Evolutionary conservation across 164 flowering plant species (phyloP).

Genomic region (Liriodendron chinense): DNA sequence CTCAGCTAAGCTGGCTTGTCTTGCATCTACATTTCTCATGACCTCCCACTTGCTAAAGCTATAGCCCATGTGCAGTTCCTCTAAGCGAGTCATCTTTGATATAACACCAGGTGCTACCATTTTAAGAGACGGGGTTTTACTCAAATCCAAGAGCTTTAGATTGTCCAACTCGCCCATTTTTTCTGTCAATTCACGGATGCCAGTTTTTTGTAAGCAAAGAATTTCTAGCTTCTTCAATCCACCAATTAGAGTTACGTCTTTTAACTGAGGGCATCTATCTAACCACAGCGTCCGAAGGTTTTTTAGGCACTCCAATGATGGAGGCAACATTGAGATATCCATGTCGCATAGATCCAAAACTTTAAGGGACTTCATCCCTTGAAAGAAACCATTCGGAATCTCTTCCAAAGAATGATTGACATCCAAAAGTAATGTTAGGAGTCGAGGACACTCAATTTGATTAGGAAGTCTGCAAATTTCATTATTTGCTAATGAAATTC

Average conservation of each 20-base stretch:
- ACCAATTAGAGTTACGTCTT: no score
- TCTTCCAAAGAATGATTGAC: not conserved
- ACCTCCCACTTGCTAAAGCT: slow-evolving; percentile 3
- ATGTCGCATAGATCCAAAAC: slow-evolving; percentile 11
- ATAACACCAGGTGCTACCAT: not conserved
- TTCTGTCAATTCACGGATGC: no score
- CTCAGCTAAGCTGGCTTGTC: slow-evolving; percentile 4
- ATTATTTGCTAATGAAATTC: slow-evolving; percentile 3
- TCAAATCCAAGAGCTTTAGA: slow-evolving; percentile 1
- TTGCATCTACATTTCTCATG: not conserved
- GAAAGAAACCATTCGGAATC: slow-evolving; percentile 11
- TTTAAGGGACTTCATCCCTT: slow-evolving; percentile 7
- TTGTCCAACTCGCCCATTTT: no score
- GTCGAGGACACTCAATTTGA: slow-evolving; percentile 3
- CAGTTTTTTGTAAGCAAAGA: no score
- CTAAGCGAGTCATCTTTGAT: slow-evolving; percentile 2
- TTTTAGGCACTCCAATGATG: slow-evolving; percentile 2
- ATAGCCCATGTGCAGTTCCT: not conserved
- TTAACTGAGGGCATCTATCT: not conserved
- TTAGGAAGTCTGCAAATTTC: not conserved
- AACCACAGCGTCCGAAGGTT: slow-evolving; percentile 14
- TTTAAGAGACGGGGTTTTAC: not conserved
- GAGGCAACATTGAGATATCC: not conserved
- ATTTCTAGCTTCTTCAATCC: no score
- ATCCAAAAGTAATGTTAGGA: slow-evolving; percentile 7